Conservation (phyloP, 495 filamentous ascomycete species). For the Trichoderma gamsii region DNA sequence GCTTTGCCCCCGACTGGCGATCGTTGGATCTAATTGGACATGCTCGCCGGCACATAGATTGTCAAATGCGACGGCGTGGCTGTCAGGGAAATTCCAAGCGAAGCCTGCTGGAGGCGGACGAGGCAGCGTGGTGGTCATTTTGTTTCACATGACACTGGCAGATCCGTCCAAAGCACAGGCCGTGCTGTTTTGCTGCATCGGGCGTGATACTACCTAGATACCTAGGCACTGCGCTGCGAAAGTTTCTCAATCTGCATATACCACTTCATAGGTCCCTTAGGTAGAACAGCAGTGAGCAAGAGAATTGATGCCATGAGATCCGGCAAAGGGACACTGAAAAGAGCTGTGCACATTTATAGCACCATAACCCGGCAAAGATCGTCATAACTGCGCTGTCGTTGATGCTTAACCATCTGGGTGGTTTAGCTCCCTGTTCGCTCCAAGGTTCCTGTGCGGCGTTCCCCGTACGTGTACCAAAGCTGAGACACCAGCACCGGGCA, state of each 20-base stretch:
- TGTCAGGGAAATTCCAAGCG: slow-evolving; percentile 11
- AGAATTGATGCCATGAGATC: no score
- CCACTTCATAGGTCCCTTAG: no score
- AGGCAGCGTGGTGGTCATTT: background rate
- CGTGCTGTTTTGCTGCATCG: background rate
- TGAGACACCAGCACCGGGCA: background rate
- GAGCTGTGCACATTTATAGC: no score
- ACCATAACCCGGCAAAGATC: no score
- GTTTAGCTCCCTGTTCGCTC: background rate
- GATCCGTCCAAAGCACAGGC: background rate
- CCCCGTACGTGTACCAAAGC: background rate
- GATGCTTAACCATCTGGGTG: background rate
- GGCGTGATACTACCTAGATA: background rate
- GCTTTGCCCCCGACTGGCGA: background rate
- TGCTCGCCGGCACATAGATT: background rate
- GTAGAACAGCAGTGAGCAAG: no score
- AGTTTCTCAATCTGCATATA: background rate
- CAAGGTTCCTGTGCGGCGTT: background rate
- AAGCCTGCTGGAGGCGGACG: background rate
- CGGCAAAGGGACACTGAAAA: no score
- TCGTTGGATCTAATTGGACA: background rate
- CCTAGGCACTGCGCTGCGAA: background rate
- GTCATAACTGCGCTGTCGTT: background rate
- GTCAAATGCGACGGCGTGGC: background rate
- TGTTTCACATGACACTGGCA: background rate